Percentiles rank a stretch among this genome's conserved stretches.
Evolutionary conservation across 495 filamentous ascomycete species (phyloP).

Genomic region (Astrocystis sublimbata): DNA sequence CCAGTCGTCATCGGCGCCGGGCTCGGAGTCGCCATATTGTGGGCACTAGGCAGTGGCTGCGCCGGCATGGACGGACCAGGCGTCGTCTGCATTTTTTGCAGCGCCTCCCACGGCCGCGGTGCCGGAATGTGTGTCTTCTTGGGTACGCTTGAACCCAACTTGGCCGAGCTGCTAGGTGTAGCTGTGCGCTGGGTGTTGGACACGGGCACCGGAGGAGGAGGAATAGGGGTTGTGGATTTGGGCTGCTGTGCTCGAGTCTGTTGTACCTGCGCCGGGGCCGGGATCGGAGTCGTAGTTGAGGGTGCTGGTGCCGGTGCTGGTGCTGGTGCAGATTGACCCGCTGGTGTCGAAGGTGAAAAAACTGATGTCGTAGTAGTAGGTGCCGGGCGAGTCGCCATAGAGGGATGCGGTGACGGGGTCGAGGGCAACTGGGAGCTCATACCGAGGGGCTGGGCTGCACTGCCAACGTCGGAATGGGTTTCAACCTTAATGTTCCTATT

Average conservation of each 20-base stretch:
- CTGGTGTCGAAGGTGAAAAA: neutral
- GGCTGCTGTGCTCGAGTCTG: neutral
- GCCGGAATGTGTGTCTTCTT: conserved; percentile 31
- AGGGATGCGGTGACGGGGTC: conserved; percentile 1
- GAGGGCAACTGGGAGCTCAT: neutral
- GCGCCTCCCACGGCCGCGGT: conserved; percentile 34
- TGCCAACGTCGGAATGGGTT: conserved; percentile 13
- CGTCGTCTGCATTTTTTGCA: conserved; percentile 25
- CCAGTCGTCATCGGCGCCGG: neutral
- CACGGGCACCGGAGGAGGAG: conserved; percentile 9
- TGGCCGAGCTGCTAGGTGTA: conserved; percentile 4
- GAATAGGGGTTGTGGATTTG: conserved; percentile 11
- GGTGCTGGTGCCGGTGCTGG: neutral
- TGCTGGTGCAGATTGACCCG: neutral
- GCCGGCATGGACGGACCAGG: conserved; percentile 9
- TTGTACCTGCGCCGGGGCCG: no score
- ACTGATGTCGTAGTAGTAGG: neutral
- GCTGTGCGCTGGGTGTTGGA: conserved; percentile 9
- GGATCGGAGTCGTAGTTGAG: conserved; percentile 9
- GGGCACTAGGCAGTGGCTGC: conserved; percentile 1
- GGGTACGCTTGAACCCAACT: neutral
- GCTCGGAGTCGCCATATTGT: neutral
- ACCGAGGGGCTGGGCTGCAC: neutral
- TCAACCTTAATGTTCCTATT: conserved; percentile 26
- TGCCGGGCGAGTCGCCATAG: neutral